A percentile compares a stretch with the other conserved stretches of the same genome.
Evolutionary conservation across 176 grass and related monocot species (phyloP).

Genomic region (Oryza brachyantha): DNA sequence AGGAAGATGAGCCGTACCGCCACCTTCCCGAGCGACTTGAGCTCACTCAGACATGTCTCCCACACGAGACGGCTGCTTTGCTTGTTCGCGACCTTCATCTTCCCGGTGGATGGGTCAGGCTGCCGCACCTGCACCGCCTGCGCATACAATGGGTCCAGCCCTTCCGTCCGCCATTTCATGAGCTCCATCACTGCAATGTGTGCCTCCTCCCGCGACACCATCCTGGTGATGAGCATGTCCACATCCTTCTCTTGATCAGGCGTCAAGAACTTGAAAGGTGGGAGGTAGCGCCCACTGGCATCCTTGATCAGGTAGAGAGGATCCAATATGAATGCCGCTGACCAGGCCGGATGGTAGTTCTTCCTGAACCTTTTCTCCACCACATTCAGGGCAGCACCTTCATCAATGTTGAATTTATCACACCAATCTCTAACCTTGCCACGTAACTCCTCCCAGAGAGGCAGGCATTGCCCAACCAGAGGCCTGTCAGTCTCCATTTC

Average conservation of each 20-base stretch:
- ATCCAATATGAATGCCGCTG: slow-evolving; percentile 75
- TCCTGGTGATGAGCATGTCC: slow-evolving; percentile 70
- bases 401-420: slow-evolving; percentile 47
- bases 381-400: slow-evolving; percentile 30
- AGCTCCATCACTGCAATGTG: slow-evolving; percentile 87
- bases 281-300: slow-evolving; percentile 75
- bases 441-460: slow-evolving; percentile 69
- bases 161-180: slow-evolving; percentile 87
- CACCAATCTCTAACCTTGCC: slow-evolving; percentile 71
- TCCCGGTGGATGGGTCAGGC: slow-evolving; percentile 67
- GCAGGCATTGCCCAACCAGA: slow-evolving; percentile 75
- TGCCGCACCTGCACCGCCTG: slow-evolving; percentile 83
- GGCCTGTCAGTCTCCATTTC: slow-evolving; percentile 78
- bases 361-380: slow-evolving; percentile 71
- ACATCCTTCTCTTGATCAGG: slow-evolving; percentile 89
- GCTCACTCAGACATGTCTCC: slow-evolving; percentile 74
- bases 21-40: slow-evolving; percentile 68
- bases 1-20: slow-evolving; percentile 87
- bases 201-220: slow-evolving; percentile 79
- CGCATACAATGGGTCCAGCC: slow-evolving; percentile 71
- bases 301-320: slow-evolving; percentile 75
- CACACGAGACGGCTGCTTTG: slow-evolving; percentile 90
- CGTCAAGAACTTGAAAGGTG: slow-evolving; percentile 72
- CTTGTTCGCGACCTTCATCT: slow-evolving; percentile 73
- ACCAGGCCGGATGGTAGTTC: slow-evolving; percentile 84